Evolutionary conservation across 306 rosid genomes (phyloP).

Genomic region (Carpinus fangiana): DNA sequence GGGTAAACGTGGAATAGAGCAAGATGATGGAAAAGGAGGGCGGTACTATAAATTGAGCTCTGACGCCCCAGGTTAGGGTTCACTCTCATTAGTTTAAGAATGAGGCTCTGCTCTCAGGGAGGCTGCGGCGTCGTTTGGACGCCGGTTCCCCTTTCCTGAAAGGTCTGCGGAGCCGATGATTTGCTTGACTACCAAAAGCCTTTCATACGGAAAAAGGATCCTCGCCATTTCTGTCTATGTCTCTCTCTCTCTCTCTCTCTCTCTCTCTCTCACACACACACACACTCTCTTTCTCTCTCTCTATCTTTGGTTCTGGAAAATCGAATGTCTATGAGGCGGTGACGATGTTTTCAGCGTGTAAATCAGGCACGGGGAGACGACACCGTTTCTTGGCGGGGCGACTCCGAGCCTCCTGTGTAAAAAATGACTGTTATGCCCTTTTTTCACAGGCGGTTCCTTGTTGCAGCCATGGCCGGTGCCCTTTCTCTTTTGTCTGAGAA

Average conservation of each 20-base stretch:
- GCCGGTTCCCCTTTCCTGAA: constrained; percentile 9
- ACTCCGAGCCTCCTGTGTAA: constrained; percentile 2
- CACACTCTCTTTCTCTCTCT: background rate
- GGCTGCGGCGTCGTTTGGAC: background rate
- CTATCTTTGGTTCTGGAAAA: background rate
- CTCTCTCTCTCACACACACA: background rate
- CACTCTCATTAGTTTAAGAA: constrained; percentile 15
- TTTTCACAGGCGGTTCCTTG: background rate
- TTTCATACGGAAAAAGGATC: too few relatives aligned
- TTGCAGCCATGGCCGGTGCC: constrained; percentile 39
- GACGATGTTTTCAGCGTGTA: constrained; percentile 27
- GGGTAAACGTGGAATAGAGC: background rate
- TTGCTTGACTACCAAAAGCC: background rate
- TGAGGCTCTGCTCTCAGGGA: constrained; percentile 21
- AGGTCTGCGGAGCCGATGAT: constrained; percentile 21
- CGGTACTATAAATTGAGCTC: background rate
- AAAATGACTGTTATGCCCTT: background rate
- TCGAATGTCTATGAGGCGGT: constrained; percentile 33
- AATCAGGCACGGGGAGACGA: constrained; percentile 23
- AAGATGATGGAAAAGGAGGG: background rate
- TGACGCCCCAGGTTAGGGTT: background rate
- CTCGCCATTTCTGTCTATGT: background rate
- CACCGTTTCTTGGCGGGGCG: constrained; percentile 43
- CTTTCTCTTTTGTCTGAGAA: constrained; percentile 32
- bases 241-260: constrained; percentile 5